phyloP scores from a whole-genome alignment of 805 yeast species.

The Candida cerambycidarum region DNA sequence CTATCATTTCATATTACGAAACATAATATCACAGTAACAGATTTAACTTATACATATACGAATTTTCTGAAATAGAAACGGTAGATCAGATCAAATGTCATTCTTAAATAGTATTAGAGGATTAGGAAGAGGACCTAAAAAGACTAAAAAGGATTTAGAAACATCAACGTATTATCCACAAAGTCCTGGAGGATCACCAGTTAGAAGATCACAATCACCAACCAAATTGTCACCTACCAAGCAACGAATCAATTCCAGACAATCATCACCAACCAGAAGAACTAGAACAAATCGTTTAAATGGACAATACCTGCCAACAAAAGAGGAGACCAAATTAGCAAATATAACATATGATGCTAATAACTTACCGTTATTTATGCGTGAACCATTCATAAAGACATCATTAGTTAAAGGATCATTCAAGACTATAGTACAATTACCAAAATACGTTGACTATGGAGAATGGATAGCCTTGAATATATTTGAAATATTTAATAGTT shows the following conservation, averaged over 20 bases:
- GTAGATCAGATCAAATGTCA: slow-evolving; percentile 31
- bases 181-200: slow-evolving; percentile 32
- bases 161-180: slow-evolving; percentile 27
- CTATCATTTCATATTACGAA: neutral
- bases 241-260: slow-evolving; percentile 14
- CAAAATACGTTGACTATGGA: slow-evolving; percentile 89
- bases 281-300: slow-evolving; percentile 10
- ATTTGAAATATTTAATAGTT: slow-evolving; percentile 82
- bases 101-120: slow-evolving; percentile 49
- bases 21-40: too few relatives aligned
- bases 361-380: slow-evolving; percentile 63
- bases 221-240: slow-evolving; percentile 37
- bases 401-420: slow-evolving; percentile 96
- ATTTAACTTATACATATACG: too few relatives aligned
- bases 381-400: slow-evolving; percentile 91
- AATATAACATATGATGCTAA: slow-evolving; percentile 8
- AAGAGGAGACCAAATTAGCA: neutral
- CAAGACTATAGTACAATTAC: slow-evolving; percentile 91
- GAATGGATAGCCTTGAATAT: slow-evolving; percentile 96
- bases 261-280: slow-evolving; percentile 22
- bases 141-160: slow-evolving; percentile 40
- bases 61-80: neutral
- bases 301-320: slow-evolving; percentile 12
- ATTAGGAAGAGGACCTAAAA: slow-evolving; percentile 45
- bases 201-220: slow-evolving; percentile 38